Conservation (phyloP, 75 land plant species). For the Adiantum capillusveneris region DNA sequence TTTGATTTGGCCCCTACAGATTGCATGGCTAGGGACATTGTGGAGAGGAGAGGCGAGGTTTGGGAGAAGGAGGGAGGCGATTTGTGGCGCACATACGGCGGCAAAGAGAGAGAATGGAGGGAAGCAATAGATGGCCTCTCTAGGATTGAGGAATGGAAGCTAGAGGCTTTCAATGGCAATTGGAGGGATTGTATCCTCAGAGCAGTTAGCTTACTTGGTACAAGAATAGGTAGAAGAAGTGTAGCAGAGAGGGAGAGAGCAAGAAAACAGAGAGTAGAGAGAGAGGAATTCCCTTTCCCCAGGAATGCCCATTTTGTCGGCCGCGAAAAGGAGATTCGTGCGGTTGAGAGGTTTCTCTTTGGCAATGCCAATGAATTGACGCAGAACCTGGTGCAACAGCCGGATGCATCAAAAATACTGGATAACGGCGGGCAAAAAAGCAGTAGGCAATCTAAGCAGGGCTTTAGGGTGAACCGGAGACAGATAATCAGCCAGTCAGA, state of each 20-base stretch:
- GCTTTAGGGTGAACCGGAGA: too few species aligned
- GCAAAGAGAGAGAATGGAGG: constrained; percentile 50
- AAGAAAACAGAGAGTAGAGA: constrained; percentile 17
- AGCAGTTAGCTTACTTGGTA: constrained; percentile 46
- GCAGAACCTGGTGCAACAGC: too few species aligned
- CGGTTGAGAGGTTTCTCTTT: constrained; percentile 54
- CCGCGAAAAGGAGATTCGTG: constrained; percentile 60
- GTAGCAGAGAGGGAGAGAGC: constrained; percentile 21
- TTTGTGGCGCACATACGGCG: constrained; percentile 26
- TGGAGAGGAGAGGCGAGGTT: constrained; percentile 30
- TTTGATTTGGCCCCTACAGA: constrained; percentile 48
- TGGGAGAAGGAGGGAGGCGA: constrained; percentile 45
- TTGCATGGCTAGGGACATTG: constrained; percentile 26
- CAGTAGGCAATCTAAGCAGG: too few species aligned
- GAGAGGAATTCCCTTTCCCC: constrained; percentile 61
- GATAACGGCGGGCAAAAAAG: too few species aligned
- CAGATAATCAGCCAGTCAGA: background rate
- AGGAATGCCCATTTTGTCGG: constrained; percentile 62
- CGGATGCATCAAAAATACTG: too few species aligned
- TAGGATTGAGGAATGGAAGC: constrained; percentile 46
- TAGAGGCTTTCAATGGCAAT: constrained; percentile 57
- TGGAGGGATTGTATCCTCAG: constrained; percentile 70
- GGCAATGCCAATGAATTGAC: constrained; percentile 24
- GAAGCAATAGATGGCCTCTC: constrained; percentile 61
- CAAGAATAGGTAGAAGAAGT: constrained; percentile 63